Conservation (phyloP, 1,284 basidiomycete species). For the Pseudozyma pruni region DNA sequence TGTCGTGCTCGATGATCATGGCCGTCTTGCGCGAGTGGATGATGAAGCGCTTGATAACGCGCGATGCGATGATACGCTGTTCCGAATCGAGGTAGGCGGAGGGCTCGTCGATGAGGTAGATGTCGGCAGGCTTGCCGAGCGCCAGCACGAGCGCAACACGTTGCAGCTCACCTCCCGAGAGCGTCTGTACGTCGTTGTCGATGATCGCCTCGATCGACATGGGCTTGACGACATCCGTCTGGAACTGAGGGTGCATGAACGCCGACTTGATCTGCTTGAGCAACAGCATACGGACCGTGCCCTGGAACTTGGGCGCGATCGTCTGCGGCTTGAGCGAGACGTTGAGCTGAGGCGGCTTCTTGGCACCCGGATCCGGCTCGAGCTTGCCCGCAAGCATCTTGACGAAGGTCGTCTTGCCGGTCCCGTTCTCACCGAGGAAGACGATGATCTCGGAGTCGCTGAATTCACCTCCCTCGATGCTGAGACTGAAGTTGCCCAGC, state of each 20-base stretch:
- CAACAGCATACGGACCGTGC: constrained; percentile 67
- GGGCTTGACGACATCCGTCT: constrained; percentile 68
- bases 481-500: constrained; percentile 64
- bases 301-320: constrained; percentile 68
- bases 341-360: constrained; percentile 65
- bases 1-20: constrained; percentile 68
- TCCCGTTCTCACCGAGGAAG: constrained; percentile 68
- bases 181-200: constrained; percentile 67
- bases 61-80: constrained; percentile 67
- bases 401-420: constrained; percentile 68
- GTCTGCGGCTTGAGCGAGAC: constrained; percentile 67
- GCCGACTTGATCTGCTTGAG: constrained; percentile 68
- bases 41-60: constrained; percentile 68
- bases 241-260: constrained; percentile 68
- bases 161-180: constrained; percentile 67
- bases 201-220: constrained; percentile 67
- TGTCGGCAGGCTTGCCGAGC: constrained; percentile 66
- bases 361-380: constrained; percentile 60
- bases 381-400: constrained; percentile 68
- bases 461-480: constrained; percentile 65
- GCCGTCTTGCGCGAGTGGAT: constrained; percentile 68
- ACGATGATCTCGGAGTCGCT: constrained; percentile 67
- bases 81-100: constrained; percentile 68
- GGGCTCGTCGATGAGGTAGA: constrained; percentile 68
- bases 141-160: constrained; percentile 66